Evolutionary conservation across 169 alveolate genomes (phyloP).

Genomic region (Cryptosporidium canis): DNA sequence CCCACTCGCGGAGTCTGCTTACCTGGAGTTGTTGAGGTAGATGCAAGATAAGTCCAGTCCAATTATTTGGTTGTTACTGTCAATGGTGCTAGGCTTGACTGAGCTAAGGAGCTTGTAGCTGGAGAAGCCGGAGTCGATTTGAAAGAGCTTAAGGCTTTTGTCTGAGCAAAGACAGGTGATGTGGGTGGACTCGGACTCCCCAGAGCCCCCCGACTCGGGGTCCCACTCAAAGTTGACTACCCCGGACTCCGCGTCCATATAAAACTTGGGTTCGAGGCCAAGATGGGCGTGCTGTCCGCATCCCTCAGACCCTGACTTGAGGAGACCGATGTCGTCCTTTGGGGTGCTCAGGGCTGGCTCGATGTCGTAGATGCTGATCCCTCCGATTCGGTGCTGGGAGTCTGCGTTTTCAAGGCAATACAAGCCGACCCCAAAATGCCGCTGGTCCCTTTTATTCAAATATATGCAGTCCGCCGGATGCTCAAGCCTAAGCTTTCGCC

Average conservation of each 20-base stretch:
- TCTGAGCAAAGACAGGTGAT: constrained; percentile 58
- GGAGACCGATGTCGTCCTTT: not conserved
- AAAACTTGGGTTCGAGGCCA: constrained; percentile 11
- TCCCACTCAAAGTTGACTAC: constrained; percentile 67
- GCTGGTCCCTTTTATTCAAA: not conserved
- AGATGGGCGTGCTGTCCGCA: not conserved
- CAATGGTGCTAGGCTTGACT: not conserved
- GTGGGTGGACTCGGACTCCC: not conserved
- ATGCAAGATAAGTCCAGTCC: constrained; percentile 37
- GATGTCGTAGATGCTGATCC: constrained; percentile 16
- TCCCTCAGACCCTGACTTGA: not conserved
- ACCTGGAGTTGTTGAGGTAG: not conserved
- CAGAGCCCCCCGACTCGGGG: not conserved
- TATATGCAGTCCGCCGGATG: constrained; percentile 54
- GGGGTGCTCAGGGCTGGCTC: not conserved
- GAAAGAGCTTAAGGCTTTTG: constrained; percentile 16
- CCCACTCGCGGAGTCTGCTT: not conserved
- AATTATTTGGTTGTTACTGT: constrained; percentile 20
- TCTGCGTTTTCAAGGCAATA: constrained; percentile 19
- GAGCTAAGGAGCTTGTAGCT: constrained; percentile 7
- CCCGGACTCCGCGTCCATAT: constrained; percentile 36
- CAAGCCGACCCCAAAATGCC: constrained; percentile 47
- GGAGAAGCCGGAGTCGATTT: not conserved
- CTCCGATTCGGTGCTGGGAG: constrained; percentile 40
- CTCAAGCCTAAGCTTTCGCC: not conserved